Evolutionary conservation across 2,329 filamentous ascomycete genomes (phyloP).

Genomic region (Hymenoscyphus fraxineus): DNA sequence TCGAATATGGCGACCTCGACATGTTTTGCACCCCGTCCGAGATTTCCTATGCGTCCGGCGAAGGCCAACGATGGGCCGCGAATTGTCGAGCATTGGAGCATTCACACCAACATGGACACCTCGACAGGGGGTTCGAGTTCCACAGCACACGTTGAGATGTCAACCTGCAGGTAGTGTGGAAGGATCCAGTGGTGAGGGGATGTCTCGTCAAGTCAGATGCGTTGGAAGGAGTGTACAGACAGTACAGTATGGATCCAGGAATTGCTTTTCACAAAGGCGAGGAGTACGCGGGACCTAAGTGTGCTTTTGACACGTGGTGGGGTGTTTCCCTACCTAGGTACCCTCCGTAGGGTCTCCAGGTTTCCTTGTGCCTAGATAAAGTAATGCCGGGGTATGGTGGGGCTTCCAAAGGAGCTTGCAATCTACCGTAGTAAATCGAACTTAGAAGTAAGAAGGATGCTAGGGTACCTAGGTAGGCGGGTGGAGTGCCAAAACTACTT

Average conservation of each 20-base stretch:
- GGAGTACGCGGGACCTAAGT: not conserved
- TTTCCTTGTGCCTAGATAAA: not conserved
- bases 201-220: not conserved
- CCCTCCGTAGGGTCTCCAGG: slow-evolving; percentile 2
- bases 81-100: slow-evolving; percentile 10
- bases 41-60: slow-evolving; percentile 13
- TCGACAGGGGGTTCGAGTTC: not conserved
- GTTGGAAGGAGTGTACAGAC: not conserved
- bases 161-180: not conserved
- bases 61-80: slow-evolving; percentile 7
- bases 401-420: slow-evolving; percentile 4
- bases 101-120: not conserved
- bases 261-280: slow-evolving; percentile 1
- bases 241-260: not conserved
- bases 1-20: slow-evolving; percentile 12
- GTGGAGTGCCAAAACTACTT: no score
- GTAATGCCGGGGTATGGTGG: slow-evolving; percentile 1
- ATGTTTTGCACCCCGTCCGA: slow-evolving; percentile 11
- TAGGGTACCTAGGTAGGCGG: no score
- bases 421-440: no score
- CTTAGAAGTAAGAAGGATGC: no score
- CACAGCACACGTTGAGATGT: not conserved
- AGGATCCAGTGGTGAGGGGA: not conserved
- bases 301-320: slow-evolving; percentile 2
- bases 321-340: not conserved